Conservation (phyloP, 2,329 filamentous ascomycete species). For the Dothideomycetes sp. region DNA sequence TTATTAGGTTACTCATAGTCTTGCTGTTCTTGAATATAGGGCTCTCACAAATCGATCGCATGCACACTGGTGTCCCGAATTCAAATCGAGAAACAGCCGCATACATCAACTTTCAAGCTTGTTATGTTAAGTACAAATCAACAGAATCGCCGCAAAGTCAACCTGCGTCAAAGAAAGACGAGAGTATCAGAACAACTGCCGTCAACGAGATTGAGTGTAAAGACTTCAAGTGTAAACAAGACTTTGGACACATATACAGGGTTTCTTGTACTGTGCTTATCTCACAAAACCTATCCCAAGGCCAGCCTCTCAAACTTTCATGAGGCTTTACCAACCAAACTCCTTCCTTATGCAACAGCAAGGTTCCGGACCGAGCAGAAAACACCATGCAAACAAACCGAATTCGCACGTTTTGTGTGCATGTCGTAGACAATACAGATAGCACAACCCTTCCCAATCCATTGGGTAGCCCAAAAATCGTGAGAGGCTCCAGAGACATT, state of each 20-base stretch:
- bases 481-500: background rate
- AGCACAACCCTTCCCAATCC: background rate
- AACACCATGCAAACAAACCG: background rate
- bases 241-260: background rate
- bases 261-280: background rate
- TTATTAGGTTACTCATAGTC: too few relatives aligned
- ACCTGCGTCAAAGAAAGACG: too few relatives aligned
- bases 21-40: too few relatives aligned
- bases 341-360: background rate
- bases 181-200: background rate
- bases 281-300: background rate
- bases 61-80: too few relatives aligned
- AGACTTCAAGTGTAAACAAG: background rate
- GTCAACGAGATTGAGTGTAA: background rate
- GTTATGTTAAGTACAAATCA: too few relatives aligned
- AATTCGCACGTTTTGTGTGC: background rate
- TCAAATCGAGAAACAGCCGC: too few relatives aligned
- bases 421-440: background rate
- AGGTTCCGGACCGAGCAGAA: background rate
- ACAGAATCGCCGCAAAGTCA: too few relatives aligned
- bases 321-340: background rate
- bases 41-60: too few relatives aligned
- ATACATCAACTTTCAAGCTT: too few relatives aligned
- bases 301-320: background rate
- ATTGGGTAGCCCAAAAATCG: background rate